Evolutionary conservation across 176 grass and related monocot genomes (phyloP).

Genomic region (Rhipidocladum racemiflorum): DNA sequence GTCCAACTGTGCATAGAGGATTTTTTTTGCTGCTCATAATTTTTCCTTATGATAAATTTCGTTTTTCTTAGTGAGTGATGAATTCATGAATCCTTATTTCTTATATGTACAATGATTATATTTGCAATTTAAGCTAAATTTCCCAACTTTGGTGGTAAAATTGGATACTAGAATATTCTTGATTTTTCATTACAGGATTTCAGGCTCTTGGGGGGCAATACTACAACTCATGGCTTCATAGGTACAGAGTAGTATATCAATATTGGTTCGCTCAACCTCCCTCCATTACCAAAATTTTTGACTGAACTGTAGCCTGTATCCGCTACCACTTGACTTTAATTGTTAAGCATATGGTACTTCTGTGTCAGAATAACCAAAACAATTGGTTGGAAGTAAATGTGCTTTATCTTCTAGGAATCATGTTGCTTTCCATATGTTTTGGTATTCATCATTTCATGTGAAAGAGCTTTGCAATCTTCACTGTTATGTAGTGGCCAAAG

Average conservation of each 20-base stretch:
- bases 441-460: background rate
- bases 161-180: constrained; percentile 8
- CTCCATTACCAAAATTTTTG: background rate
- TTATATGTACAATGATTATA: background rate
- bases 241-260: constrained; percentile 32
- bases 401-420: too few species aligned
- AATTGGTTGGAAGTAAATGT: background rate
- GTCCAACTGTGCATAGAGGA: background rate
- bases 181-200: constrained; percentile 46
- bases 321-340: background rate
- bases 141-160: background rate
- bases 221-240: constrained; percentile 91
- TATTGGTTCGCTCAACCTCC: background rate
- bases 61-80: too few species aligned
- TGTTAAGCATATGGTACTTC: background rate
- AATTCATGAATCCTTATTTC: too few species aligned
- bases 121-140: background rate
- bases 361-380: background rate
- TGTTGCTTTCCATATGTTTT: constrained; percentile 23
- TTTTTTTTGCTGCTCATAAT: background rate
- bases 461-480: background rate
- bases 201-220: constrained; percentile 71
- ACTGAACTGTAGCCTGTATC: background rate
- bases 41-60: background rate
- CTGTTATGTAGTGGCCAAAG: constrained; percentile 73